Evolutionary conservation across 1,284 basidiomycete species (phyloP), one percentile per base, ranked within the genome.

Genomic region (Boletellus deceptivus): DNA sequence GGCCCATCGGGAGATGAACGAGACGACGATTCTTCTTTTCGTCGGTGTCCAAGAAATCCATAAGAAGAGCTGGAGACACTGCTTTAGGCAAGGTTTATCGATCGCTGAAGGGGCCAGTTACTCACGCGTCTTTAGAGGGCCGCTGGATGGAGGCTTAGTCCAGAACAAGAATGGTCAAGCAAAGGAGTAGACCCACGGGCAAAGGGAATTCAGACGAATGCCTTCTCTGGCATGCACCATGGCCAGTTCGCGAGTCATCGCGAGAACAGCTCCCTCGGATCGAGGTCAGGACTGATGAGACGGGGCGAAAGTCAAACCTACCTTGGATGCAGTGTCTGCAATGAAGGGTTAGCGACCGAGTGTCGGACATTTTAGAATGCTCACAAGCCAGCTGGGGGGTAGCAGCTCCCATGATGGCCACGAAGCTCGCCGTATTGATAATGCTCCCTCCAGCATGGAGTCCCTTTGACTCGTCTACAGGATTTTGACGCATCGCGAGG

Each of bases 201-300:
- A 98, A 56, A 98, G 82, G 10, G 93, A 85, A 75, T 99, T 99
- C 70, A 98, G 65, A 37, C 95, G 85, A 64, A 98, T 98, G 44
- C 94, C 94, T 75, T 98, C 96, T 53, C 89, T 80, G 35, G 95
- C 95, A 70, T 98, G 96, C 3, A 98, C 91, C 85, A 98, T 96
- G 2, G 96, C 95, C 25, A 98, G 79, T 68, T 98, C 95, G 48
- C 95, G 84, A 10, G 93, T 95, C 93, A 98, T 96, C n/a, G 95
- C 91, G 49, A 98, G 84, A 5, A 98, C 96, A 29, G 89, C 95
- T 52, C 95, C 95, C 86, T 93, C 6, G 35, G 55, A 44, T 50
- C 33, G n/a, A 11, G 36, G 16, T 64, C 34, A 52, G 47, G 34
- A 51, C 55, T 33, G 36, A 22, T 47, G 16, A 49, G n/a, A 24